Evolutionary conservation across 495 filamentous ascomycete genomes (phyloP), one percentile per base, ranked within the genome.

Genomic region (Penicillium riverlandense): DNA sequence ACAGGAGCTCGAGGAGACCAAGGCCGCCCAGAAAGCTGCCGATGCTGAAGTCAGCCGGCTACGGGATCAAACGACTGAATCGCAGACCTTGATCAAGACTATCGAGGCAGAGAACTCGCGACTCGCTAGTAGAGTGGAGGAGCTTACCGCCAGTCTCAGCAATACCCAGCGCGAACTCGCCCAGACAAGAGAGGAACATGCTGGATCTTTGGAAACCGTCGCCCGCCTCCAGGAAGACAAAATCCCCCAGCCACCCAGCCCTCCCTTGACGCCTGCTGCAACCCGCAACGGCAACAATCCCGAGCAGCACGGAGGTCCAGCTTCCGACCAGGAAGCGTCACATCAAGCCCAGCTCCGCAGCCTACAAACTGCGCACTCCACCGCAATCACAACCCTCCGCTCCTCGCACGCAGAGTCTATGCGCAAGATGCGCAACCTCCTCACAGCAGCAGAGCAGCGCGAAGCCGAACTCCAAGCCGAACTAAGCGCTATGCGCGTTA

Each of bases 181-280:
- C 29, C 58, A 54, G n/a, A 44, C 62, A 6, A 57, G 59, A 55
- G 61, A 67, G 15, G 53, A 64, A 27, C 63, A 71, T 37, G 59
- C 62, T 14, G 53, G 59, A 35, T 59, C 58, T 15, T 75, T 83
- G 0, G 76, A 80, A 40, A 96, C 86, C 51, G 82, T 91, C 63
- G 90, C 94, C 59, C 78, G 87, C 39, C 76, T 97, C 54, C 87
- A 92, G 57, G 88, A 92, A 45, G 88, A 96, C 59, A 87, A 85
- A 54, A 74, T 54, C 8, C 35, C 34, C 16, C 55, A 62, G 39
- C 63, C 61, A 40, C 55, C 57, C 11, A 60, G 51, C 39, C 55
- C 60, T 36, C 58, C 54, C n/a, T 57, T 48, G 6, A 59, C 58
- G 35, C 60, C 57, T 15, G 59, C 53, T 36, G 39, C 12, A 30